phyloP scores from a whole-genome alignment of 2,329 filamentous ascomycete species.

The Colletotrichum euphorbiae region DNA sequence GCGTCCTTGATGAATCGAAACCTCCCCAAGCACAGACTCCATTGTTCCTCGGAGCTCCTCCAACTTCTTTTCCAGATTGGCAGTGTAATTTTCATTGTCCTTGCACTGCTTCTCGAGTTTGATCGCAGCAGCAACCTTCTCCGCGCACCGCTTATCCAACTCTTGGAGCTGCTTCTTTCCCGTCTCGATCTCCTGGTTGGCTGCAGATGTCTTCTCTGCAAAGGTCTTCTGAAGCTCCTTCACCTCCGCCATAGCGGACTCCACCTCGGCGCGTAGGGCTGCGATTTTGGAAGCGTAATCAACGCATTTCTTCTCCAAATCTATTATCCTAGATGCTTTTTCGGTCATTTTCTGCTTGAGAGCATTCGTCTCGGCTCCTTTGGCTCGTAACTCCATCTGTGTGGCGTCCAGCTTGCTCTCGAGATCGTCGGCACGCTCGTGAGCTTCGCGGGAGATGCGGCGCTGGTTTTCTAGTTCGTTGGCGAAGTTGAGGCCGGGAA shows the following conservation, averaged over 20 bases:
- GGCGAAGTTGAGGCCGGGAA: not conserved
- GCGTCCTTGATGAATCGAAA: slow-evolving; percentile 10
- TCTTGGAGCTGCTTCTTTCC: not conserved
- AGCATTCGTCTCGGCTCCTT: not conserved
- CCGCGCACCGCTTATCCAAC: not conserved
- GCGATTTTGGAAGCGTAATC: not conserved
- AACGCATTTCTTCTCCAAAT: not conserved
- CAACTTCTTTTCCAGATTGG: not conserved
- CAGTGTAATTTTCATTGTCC: not conserved
- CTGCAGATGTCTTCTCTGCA: too few relatives aligned
- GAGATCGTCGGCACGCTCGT: not conserved
- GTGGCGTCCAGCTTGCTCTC: slow-evolving; percentile 14
- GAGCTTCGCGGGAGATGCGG: not conserved
- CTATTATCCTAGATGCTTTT: fast-evolving
- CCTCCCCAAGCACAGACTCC: not conserved
- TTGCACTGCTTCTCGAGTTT: not conserved
- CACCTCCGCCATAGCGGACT: too few relatives aligned
- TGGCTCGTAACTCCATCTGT: not conserved
- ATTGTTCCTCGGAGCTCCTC: slow-evolving; percentile 10
- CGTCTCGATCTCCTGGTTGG: too few relatives aligned
- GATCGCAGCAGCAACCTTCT: fast-evolving
- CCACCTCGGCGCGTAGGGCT: not conserved
- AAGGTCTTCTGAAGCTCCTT: too few relatives aligned
- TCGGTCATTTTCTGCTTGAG: not conserved
- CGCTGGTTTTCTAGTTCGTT: slow-evolving; percentile 6